Evolutionary conservation across 768 basidiomycete species (phyloP).

Genomic region (Leccinum uliginosum): DNA sequence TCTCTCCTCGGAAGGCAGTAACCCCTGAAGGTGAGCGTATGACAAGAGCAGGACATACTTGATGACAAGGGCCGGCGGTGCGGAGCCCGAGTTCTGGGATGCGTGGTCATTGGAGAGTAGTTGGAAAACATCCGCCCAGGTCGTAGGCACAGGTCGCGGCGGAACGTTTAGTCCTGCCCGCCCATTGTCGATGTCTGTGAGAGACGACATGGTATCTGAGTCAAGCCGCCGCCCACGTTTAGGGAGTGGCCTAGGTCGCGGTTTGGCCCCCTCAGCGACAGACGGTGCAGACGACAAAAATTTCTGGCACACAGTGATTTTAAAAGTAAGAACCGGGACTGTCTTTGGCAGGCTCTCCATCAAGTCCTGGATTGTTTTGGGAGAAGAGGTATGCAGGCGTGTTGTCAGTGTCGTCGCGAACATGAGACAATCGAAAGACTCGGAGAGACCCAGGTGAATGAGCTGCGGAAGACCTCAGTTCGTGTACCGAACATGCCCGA

Average conservation of each 20-base stretch:
- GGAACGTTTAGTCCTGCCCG: slow-evolving; percentile 20
- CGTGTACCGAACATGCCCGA: not conserved
- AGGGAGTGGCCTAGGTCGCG: slow-evolving; percentile 34
- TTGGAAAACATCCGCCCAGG: slow-evolving; percentile 28
- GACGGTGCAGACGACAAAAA: slow-evolving; percentile 29
- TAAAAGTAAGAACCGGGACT: slow-evolving; percentile 35
- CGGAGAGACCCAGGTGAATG: slow-evolving; percentile 37
- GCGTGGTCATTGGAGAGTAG: slow-evolving; percentile 15
- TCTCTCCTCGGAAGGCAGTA: slow-evolving; percentile 21
- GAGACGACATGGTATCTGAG: not conserved
- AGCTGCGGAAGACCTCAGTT: slow-evolving; percentile 27
- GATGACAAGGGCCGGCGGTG: slow-evolving; percentile 16
- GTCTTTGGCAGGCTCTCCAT: slow-evolving; percentile 36
- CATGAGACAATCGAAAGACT: slow-evolving; percentile 34
- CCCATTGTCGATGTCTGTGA: slow-evolving; percentile 5
- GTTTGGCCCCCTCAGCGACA: slow-evolving; percentile 11
- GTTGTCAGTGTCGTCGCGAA: slow-evolving; percentile 35
- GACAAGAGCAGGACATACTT: slow-evolving; percentile 40
- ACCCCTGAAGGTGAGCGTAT: slow-evolving; percentile 34
- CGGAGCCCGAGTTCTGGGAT: slow-evolving; percentile 4
- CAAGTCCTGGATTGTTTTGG: slow-evolving; percentile 31
- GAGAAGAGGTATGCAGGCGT: slow-evolving; percentile 29
- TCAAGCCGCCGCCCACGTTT: slow-evolving; percentile 20
- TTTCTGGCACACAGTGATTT: slow-evolving; percentile 41
- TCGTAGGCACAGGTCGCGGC: slow-evolving; percentile 23